These are phyloP conservation scores for Meripilus lineatus DNA, from an alignment of 1,284 basidiomycete species.

Conservation along the genomic window DNA sequence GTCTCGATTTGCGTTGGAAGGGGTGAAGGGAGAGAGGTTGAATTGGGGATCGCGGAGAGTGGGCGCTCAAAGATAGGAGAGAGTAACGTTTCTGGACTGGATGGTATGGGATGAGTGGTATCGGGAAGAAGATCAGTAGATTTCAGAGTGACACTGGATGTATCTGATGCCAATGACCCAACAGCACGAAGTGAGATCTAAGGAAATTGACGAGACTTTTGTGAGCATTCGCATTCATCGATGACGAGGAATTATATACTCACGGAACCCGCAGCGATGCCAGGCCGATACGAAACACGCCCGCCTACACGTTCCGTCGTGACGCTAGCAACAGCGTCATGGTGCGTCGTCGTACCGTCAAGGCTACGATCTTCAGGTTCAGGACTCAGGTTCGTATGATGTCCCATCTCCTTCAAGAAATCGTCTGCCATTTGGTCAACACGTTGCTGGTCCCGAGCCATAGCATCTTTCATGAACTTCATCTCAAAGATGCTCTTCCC, in stretches of 20 bases:
- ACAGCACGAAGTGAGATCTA: slow-evolving; percentile 30
- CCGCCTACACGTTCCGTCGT: slow-evolving; percentile 58
- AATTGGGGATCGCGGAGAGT: too few relatives aligned
- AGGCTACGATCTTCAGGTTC: slow-evolving; percentile 31
- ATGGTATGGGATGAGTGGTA: slow-evolving; percentile 7
- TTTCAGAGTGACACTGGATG: slow-evolving; percentile 64
- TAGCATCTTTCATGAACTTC: slow-evolving; percentile 95
- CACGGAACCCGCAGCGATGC: too few relatives aligned
- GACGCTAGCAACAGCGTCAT: slow-evolving; percentile 30
- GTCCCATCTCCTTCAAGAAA: slow-evolving; percentile 64
- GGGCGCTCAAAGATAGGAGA: slow-evolving; percentile 15
- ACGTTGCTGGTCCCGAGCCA: slow-evolving; percentile 57
- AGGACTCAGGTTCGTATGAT: slow-evolving; percentile 16
- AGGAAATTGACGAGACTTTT: too few relatives aligned
- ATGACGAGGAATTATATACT: too few relatives aligned
- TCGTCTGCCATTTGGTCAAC: slow-evolving; percentile 65
- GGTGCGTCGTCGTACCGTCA: slow-evolving; percentile 29
- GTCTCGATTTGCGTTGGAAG: neutral
- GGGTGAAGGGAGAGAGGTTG: slow-evolving; percentile 17
- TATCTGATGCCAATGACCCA: slow-evolving; percentile 53
- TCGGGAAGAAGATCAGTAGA: slow-evolving; percentile 46
- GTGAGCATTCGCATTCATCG: too few relatives aligned
- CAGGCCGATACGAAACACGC: slow-evolving; percentile 53
- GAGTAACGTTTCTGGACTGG: slow-evolving; percentile 13
- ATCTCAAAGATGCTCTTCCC: slow-evolving; percentile 78